Evolutionary conservation across 2,329 filamentous ascomycete genomes (phyloP), one percentile per base, ranked within the genome.

Genomic region (Exserohilum turcica): DNA sequence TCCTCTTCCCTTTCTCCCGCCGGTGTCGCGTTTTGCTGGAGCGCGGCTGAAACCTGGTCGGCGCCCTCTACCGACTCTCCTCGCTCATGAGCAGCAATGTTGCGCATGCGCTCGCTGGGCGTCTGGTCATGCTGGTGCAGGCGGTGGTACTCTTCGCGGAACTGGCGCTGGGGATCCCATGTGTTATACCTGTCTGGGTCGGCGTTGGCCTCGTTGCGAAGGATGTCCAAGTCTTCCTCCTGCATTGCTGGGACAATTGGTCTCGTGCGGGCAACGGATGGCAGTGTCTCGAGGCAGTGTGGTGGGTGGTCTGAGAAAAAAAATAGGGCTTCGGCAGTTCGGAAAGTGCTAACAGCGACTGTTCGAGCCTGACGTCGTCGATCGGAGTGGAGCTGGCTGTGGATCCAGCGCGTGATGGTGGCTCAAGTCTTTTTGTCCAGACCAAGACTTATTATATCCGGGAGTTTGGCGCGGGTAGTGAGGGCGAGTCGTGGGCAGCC

Each of bases 121-220:
- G 61, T 43, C 44, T 54, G 57, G 18, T 72, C 58, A 40, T 59
- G 53, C 19, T 50, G 43, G n/a, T 66, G 66, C 35, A 51, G 48
- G 29, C 64, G 50, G 16, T 55, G 48, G 52, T 72, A 71, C 35
- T 68, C 45, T 44, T 57, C 48, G 32, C 63, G 59, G 18, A 73
- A 68, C 33, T 68, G 60, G 15, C 52, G 36, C 6, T 69, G 46
- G n/a, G 60, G 54, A 33, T 73, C 69, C 71, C 71, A 74, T 50
- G 62, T 43, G n/a, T 52, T 27, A 40, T 65, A 74, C 36, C 63
- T 44, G 31, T 55, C 44, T 1, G 67, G 69, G 27, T 63, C 64
- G 3, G 71, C 71, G 39, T 67, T 36, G 13, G 66, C 67, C 50
- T 71, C 62, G 29, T 61, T 67, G 47, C 67, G 62, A 27, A 73